Conservation (phyloP, 2,329 filamentous ascomycete species). For the Periconia sp. region DNA sequence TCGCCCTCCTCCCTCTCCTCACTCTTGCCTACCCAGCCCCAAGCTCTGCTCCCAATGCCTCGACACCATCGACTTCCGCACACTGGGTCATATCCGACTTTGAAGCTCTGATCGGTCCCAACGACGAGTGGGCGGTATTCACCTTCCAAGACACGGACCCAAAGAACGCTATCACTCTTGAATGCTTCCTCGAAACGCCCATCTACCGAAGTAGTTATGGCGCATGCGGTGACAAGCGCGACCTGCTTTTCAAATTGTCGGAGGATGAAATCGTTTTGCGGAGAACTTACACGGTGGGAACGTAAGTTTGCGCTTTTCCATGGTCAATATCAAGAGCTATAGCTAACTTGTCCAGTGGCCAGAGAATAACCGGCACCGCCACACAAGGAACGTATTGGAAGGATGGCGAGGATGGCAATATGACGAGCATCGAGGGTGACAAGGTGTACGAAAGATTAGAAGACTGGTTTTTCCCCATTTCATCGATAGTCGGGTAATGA, state of each 20-base stretch:
- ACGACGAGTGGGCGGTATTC: background rate
- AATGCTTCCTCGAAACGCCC: background rate
- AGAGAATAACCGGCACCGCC: background rate
- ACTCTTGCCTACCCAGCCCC: background rate
- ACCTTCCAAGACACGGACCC: background rate
- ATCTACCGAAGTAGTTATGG: background rate
- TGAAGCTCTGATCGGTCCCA: background rate
- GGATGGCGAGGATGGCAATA: background rate
- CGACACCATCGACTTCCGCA: too few relatives aligned
- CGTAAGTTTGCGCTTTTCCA: background rate
- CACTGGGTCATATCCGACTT: background rate
- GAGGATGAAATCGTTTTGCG: background rate
- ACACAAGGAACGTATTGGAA: constrained; percentile 1
- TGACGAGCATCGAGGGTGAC: constrained; percentile 2
- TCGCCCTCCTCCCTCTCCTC: background rate
- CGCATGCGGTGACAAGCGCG: background rate
- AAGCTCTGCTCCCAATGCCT: too few relatives aligned
- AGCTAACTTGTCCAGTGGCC: background rate
- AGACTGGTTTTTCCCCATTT: constrained; percentile 10
- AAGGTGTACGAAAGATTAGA: constrained; percentile 3
- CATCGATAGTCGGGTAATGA: background rate
- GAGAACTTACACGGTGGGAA: background rate
- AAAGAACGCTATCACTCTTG: background rate
- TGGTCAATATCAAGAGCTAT: background rate
- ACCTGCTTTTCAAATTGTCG: background rate